Evolutionary conservation across 2,329 filamentous ascomycete species (phyloP).

Genomic region (Colletotrichum camelliae): DNA sequence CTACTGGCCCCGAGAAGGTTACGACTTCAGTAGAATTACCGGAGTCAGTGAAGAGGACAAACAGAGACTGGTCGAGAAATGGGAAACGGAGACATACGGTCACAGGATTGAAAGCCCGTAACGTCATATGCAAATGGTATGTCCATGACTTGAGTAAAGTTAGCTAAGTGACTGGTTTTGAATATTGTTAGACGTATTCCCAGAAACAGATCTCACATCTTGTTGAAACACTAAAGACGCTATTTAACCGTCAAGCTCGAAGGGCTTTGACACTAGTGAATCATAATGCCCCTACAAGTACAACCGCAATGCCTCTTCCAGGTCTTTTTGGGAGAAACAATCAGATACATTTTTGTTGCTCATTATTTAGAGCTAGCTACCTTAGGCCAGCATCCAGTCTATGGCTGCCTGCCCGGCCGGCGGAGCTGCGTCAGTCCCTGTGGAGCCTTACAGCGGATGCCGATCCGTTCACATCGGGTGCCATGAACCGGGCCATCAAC

Average conservation of each 20-base stretch:
- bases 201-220: background rate
- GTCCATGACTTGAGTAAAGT: background rate
- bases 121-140: background rate
- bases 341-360: background rate
- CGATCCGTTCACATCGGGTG: background rate
- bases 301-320: background rate
- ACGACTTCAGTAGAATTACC: background rate
- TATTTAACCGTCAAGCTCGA: background rate
- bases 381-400: background rate
- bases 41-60: background rate
- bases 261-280: background rate
- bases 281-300: background rate
- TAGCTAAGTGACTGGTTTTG: background rate
- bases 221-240: background rate
- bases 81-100: background rate
- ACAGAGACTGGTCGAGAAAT: background rate
- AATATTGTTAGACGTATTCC: background rate
- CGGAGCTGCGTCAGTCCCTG: background rate
- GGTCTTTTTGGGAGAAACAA: background rate
- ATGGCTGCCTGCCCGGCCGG: background rate
- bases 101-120: background rate
- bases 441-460: background rate
- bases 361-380: background rate
- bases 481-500: background rate
- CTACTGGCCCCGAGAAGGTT: background rate